Conservation (phyloP, 192 early-diverging fungal species). For the Spizellomyces punctatus region DNA sequence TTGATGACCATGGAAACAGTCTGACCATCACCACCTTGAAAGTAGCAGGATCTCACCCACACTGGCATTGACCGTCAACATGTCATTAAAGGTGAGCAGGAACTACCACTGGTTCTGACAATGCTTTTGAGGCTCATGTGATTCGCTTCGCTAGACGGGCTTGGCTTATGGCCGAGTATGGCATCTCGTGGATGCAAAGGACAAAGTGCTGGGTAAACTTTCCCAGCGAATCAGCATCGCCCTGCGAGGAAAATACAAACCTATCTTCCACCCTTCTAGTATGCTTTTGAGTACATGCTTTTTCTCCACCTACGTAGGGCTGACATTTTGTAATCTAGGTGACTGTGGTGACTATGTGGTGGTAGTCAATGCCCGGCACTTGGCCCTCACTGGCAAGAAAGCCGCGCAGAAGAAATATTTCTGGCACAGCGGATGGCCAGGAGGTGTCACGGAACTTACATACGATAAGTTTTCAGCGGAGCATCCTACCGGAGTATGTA, state of each 20-base stretch:
- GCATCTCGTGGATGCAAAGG: constrained; percentile 89
- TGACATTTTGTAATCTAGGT: constrained; percentile 45
- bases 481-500: constrained; percentile 71
- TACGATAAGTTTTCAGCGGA: constrained; percentile 75
- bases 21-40: too few relatives aligned
- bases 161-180: constrained; percentile 73
- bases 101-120: too few relatives aligned
- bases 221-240: constrained; percentile 84
- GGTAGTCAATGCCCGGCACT: constrained; percentile 85
- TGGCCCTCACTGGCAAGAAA: constrained; percentile 82
- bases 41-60: too few relatives aligned
- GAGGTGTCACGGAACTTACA: constrained; percentile 79
- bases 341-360: constrained; percentile 98
- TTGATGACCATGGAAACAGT: too few relatives aligned
- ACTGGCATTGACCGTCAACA: too few relatives aligned
- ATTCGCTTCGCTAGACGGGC: constrained; percentile 21
- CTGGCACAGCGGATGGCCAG: constrained; percentile 84
- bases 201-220: constrained; percentile 84
- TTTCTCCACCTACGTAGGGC: background rate
- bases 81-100: too few relatives aligned
- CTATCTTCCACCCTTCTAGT: constrained; percentile 86
- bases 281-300: constrained; percentile 12
- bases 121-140: too few relatives aligned
- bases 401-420: constrained; percentile 82
- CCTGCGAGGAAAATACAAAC: constrained; percentile 97